A percentile compares a stretch with the other conserved stretches of the same genome.
Conservation (phyloP, 805 yeast genomes). For the Teunomyces tritomae region DNA sequence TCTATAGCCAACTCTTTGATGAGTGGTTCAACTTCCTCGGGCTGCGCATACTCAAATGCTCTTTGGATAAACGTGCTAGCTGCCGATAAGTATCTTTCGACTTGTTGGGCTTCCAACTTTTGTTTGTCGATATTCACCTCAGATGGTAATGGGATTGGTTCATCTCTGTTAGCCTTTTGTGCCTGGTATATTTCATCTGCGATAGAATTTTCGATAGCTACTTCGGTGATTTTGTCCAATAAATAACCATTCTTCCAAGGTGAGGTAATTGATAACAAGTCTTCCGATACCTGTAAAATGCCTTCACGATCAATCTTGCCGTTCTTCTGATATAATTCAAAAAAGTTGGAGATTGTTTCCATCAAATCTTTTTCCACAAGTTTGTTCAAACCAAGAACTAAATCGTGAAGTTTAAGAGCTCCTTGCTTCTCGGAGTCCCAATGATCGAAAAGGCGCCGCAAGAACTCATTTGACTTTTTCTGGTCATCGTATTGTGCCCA, state of each 20-base stretch:
- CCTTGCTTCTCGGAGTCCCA: conserved; percentile 67
- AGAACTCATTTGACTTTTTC: conserved; percentile 37
- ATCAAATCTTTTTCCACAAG: conserved; percentile 71
- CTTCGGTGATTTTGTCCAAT: conserved; percentile 64
- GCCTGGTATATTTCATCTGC: conserved; percentile 58
- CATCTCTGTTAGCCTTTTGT: conserved; percentile 27
- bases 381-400: conserved; percentile 70
- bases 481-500: conserved; percentile 50
- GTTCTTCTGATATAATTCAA: conserved; percentile 65
- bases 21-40: conserved; percentile 46
- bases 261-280: conserved; percentile 71
- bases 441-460: conserved; percentile 59
- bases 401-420: conserved; percentile 62
- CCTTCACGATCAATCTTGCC: conserved; percentile 74
- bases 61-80: conserved; percentile 84
- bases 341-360: conserved; percentile 75
- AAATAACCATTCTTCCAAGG: conserved; percentile 78
- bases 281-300: conserved; percentile 83
- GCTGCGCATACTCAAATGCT: conserved; percentile 86
- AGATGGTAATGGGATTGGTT: conserved; percentile 49
- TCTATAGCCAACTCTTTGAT: conserved; percentile 37
- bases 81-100: conserved; percentile 80
- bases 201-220: conserved; percentile 61
- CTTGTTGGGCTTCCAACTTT: conserved; percentile 58
- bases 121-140: conserved; percentile 64